Percentiles rank a stretch among this genome's conserved stretches.
Conservation (phyloP, 768 basidiomycete species). For the Nevesoporus exiguus region DNA sequence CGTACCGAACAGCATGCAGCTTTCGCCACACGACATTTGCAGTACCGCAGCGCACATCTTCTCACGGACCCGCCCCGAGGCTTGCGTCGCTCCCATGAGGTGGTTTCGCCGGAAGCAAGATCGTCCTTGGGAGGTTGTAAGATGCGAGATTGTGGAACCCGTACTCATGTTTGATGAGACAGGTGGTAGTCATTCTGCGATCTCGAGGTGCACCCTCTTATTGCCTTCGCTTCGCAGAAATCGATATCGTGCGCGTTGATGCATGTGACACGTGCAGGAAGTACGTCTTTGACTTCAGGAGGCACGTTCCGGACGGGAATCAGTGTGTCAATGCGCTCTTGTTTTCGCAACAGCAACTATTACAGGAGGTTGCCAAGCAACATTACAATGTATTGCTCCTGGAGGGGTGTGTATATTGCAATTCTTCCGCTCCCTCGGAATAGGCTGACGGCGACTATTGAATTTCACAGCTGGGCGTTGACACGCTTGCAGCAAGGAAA, state of each 20-base stretch:
- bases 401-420: slow-evolving; percentile 53
- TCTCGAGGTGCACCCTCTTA: slow-evolving; percentile 9
- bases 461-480: slow-evolving; percentile 54
- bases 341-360: slow-evolving; percentile 62
- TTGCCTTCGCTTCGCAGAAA: slow-evolving; percentile 37
- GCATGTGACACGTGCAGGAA: slow-evolving; percentile 53
- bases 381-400: slow-evolving; percentile 61
- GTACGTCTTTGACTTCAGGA: slow-evolving; percentile 59
- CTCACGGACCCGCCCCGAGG: slow-evolving; percentile 17
- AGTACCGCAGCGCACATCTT: slow-evolving; percentile 7
- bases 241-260: slow-evolving; percentile 56
- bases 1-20: slow-evolving; percentile 13
- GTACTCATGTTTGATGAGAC: slow-evolving; percentile 59
- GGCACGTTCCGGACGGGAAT: slow-evolving; percentile 39
- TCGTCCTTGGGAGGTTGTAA: slow-evolving; percentile 76
- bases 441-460: neutral
- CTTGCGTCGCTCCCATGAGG: slow-evolving; percentile 24
- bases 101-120: slow-evolving; percentile 52
- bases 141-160: slow-evolving; percentile 59
- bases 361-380: slow-evolving; percentile 50
- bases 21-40: slow-evolving; percentile 7
- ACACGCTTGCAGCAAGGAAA: slow-evolving; percentile 63
- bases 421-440: neutral
- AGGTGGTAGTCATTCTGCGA: slow-evolving; percentile 41
- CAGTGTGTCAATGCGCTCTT: slow-evolving; percentile 52